These are phyloP conservation scores for Trichophaea hybrida DNA, from an alignment of 2,329 filamentous ascomycete genomes.

Conservation along the genomic window DNA sequence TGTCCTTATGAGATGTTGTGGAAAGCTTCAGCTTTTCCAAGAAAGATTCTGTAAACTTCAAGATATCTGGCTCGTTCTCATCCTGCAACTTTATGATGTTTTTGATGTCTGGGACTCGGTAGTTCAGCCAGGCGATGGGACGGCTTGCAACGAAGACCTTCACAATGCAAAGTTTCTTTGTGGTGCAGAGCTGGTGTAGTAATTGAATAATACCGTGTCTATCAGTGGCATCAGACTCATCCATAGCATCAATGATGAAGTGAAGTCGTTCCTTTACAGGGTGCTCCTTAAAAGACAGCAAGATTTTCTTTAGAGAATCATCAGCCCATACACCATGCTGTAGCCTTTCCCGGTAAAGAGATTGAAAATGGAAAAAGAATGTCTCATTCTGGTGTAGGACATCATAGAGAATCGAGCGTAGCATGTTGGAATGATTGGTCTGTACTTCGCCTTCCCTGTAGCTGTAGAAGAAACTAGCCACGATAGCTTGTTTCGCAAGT, in stretches of 20 bases:
- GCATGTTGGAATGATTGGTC: neutral
- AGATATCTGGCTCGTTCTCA: neutral
- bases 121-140: neutral
- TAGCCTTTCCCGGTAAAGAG: neutral
- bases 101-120: too few relatives aligned
- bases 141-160: slow-evolving; percentile 1
- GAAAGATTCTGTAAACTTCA: neutral
- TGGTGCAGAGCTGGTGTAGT: neutral
- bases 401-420: neutral
- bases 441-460: neutral
- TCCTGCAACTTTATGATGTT: neutral
- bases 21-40: neutral
- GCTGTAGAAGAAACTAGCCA: slow-evolving; percentile 4
- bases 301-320: neutral
- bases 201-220: neutral
- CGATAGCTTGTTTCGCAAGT: neutral
- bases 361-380: slow-evolving; percentile 1
- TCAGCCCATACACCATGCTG: neutral
- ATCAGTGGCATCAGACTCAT: neutral
- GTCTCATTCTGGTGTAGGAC: neutral
- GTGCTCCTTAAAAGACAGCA: neutral
- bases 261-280: neutral
- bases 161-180: neutral
- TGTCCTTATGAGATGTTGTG: too few relatives aligned
- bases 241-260: neutral